These are phyloP conservation scores for Pelargonium cotyledonis DNA, from an alignment of 441 rosid species.

Conservation along the genomic window DNA sequence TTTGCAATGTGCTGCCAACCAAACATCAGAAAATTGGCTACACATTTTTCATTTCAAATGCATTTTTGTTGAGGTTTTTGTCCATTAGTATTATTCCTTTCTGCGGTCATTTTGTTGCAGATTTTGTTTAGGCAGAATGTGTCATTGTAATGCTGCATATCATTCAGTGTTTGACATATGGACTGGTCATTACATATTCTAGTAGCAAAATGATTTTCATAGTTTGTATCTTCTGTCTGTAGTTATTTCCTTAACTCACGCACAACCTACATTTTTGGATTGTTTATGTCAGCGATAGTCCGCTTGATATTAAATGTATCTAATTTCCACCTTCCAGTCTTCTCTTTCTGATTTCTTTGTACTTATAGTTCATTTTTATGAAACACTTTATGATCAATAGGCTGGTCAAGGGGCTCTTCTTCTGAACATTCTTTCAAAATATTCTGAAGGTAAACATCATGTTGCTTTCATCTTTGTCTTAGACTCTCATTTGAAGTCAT, in stretches of 20 bases:
- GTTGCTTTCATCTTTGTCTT: conserved; percentile 4
- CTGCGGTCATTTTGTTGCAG: background rate
- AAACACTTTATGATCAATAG: conserved; percentile 32
- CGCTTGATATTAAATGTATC: background rate
- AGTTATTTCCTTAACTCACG: background rate
- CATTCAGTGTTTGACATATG: background rate
- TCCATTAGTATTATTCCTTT: background rate
- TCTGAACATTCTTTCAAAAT: conserved; percentile 84
- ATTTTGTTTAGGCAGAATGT: background rate
- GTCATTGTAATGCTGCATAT: background rate
- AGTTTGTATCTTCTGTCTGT: conserved; percentile 1
- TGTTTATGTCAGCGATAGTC: background rate
- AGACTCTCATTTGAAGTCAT: background rate
- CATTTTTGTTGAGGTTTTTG: conserved; percentile 1
- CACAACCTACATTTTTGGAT: background rate
- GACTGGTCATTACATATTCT: background rate
- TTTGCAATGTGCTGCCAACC: background rate
- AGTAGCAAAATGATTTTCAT: background rate
- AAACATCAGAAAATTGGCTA: background rate
- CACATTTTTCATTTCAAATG: background rate
- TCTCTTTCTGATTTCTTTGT: background rate
- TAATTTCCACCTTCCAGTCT: background rate
- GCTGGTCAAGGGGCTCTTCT: conserved; percentile 98
- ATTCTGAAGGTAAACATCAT: conserved; percentile 64
- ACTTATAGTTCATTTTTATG: background rate